Base-by-base conservation (phyloP, 1,284 basidiomycete genomes). In the Sanguinoderma infundibulare region DNA sequence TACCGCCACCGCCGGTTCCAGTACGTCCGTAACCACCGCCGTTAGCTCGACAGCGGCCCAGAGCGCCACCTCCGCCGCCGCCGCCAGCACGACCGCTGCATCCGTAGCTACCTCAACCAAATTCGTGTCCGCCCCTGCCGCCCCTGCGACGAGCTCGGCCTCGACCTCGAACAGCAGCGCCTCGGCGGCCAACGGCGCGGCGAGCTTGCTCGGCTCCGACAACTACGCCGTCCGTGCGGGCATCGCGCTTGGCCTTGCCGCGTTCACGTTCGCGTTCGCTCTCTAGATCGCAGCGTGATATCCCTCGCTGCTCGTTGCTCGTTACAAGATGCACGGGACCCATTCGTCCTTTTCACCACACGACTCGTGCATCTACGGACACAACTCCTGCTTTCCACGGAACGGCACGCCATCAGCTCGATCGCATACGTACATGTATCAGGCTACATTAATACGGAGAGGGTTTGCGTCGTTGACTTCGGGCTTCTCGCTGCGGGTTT, bases 251-350 rank as follows among this genome's bases (percentile, higher is more conserved):
- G 60, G 64, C 24, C 56, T 63, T 32, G 68, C 69, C 3, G 69
- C 68, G 57, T 57, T 69, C 57, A 63, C 69, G 51, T 69, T 71
- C 62, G 60, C 60, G 3, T 61, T 63, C 14, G 69, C 66, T 26
- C 61, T 70, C 36, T 70, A 40, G 65, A 28, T 26, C 1, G 12
- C 8, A 6, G 14, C 24, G 12, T 12, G 34, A 34, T 34, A 8
- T 7, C 34, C 34, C n/a, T n/a, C n/a, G 7, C 34, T 7, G 34
- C 34, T 12, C 28, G 32, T 28, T 20, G 20, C 32, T 34, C 32
- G 49, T 35, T 34, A 35, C 49, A 20, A 35, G 28, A n/a, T 20
- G 34, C 12, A 51, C 32, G 49, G 35, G 34, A 35, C 10, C 47
- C 32, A 32, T 32, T 12, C 47, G 10, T 35, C 32, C 6, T n/a